These are phyloP conservation scores for Odontarrhena argentea DNA, from an alignment of 345 rosid species.

Conservation along the genomic window DNA sequence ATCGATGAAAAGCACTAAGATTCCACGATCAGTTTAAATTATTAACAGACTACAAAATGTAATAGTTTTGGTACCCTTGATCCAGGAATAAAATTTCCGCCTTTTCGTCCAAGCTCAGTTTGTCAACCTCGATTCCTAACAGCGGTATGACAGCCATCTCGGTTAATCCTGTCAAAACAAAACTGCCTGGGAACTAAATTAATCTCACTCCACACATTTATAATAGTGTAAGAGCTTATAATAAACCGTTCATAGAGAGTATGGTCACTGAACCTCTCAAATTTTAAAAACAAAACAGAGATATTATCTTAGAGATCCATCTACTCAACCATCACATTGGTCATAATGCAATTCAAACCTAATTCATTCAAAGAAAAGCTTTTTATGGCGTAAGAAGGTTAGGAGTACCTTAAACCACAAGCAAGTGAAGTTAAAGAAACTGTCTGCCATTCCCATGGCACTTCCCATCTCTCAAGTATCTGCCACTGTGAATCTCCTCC, in stretches of 20 bases:
- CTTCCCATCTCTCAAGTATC: conserved; percentile 80
- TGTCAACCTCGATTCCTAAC: conserved; percentile 62
- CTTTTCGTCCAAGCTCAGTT: conserved; percentile 79
- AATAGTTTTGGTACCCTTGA: conserved; percentile 61
- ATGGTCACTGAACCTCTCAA: background rate
- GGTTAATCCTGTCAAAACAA: conserved; percentile 84
- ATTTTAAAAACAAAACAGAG: background rate
- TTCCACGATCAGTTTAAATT: background rate
- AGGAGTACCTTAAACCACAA: conserved; percentile 78
- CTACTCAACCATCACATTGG: conserved; percentile 16
- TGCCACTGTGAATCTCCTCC: conserved; percentile 54
- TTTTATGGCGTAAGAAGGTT: background rate
- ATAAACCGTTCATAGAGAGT: background rate
- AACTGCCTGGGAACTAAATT: conserved; percentile 80
- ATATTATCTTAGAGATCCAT: conserved; percentile 9
- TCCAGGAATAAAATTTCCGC: conserved; percentile 77
- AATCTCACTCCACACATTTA: conserved; percentile 34
- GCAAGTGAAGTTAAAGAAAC: conserved; percentile 83
- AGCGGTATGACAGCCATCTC: conserved; percentile 64
- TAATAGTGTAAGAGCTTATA: background rate
- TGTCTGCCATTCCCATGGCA: conserved; percentile 92
- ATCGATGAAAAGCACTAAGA: background rate
- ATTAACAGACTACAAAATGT: background rate
- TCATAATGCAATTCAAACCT: background rate
- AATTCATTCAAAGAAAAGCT: conserved; percentile 8